Conservation (phyloP, 2,329 filamentous ascomycete species). For the Aspergillus sp. region DNA sequence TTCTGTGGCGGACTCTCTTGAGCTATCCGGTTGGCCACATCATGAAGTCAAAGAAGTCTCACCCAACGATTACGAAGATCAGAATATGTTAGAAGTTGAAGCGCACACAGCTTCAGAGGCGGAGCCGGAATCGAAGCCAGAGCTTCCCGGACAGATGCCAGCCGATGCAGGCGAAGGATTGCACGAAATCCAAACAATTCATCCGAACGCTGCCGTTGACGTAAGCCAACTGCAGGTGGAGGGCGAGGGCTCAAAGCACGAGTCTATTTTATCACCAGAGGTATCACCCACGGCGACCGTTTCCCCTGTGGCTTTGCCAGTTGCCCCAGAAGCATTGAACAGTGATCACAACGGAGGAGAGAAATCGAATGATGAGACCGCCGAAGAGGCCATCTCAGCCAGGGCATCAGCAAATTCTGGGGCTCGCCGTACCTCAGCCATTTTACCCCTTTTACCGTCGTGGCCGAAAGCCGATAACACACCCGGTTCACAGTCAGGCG, state of each 20-base stretch:
- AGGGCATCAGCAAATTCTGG: not conserved
- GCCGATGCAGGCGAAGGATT: not conserved
- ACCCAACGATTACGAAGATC: not conserved
- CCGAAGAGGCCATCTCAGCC: not conserved
- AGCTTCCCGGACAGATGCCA: not conserved
- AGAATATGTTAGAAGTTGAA: not conserved
- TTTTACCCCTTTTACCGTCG: not conserved
- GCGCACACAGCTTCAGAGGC: not conserved
- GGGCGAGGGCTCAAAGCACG: not conserved
- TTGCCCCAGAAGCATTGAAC: not conserved
- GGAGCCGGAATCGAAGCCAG: not conserved
- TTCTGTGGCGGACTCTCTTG: not conserved
- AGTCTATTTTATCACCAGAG: not conserved
- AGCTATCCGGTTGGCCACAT: not conserved
- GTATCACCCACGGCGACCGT: too few relatives aligned
- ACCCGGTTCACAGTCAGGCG: not conserved
- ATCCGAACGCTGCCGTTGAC: not conserved
- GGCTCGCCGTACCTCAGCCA: not conserved
- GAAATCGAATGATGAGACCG: not conserved
- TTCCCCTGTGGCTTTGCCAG: not conserved
- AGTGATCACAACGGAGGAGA: not conserved
- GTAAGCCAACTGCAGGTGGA: not conserved
- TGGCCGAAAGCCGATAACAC: not conserved
- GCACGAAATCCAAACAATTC: not conserved
- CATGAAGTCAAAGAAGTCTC: not conserved